These are phyloP conservation scores for Gymnopilus dilepis DNA, from an alignment of 768 basidiomycete genomes.

Conservation along the genomic window DNA sequence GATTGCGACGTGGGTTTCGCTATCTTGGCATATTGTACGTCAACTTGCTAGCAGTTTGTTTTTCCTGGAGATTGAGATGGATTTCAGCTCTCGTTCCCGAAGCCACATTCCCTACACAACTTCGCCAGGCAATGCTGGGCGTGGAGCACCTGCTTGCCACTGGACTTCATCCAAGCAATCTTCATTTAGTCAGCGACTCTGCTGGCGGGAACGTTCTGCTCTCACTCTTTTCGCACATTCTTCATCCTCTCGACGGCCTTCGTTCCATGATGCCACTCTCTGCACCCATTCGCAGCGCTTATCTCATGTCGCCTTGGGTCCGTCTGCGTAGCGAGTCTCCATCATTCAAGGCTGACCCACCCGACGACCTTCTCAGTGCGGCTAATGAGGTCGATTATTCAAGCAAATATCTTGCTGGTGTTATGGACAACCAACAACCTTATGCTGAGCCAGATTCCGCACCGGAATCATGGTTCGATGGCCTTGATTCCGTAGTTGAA, in stretches of 20 bases:
- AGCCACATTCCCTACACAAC: slow-evolving; percentile 34
- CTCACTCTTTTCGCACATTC: slow-evolving; percentile 34
- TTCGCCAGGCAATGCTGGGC: slow-evolving; percentile 31
- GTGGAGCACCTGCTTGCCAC: slow-evolving; percentile 33
- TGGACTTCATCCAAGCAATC: slow-evolving; percentile 32
- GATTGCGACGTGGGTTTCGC: slow-evolving; percentile 8
- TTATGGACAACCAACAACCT: neutral
- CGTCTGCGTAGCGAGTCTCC: slow-evolving; percentile 19
- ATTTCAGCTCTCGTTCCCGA: slow-evolving; percentile 31
- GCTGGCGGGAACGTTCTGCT: slow-evolving; percentile 38
- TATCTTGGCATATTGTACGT: slow-evolving; percentile 19
- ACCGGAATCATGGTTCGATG: slow-evolving; percentile 32
- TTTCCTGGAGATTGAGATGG: neutral
- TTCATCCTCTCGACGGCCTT: slow-evolving; percentile 34
- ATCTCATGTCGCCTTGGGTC: slow-evolving; percentile 39
- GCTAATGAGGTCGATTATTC: neutral
- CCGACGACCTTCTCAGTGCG: slow-evolving; percentile 6
- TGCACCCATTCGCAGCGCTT: slow-evolving; percentile 28
- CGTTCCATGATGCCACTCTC: slow-evolving; percentile 18
- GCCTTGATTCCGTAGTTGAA: slow-evolving; percentile 26
- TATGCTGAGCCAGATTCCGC: slow-evolving; percentile 27
- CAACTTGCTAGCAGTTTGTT: no score
- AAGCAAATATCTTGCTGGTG: neutral
- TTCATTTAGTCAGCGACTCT: slow-evolving; percentile 39
- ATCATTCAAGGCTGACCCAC: slow-evolving; percentile 2